Conservation (phyloP, 345 rosid species). For the Geranium brycei region DNA sequence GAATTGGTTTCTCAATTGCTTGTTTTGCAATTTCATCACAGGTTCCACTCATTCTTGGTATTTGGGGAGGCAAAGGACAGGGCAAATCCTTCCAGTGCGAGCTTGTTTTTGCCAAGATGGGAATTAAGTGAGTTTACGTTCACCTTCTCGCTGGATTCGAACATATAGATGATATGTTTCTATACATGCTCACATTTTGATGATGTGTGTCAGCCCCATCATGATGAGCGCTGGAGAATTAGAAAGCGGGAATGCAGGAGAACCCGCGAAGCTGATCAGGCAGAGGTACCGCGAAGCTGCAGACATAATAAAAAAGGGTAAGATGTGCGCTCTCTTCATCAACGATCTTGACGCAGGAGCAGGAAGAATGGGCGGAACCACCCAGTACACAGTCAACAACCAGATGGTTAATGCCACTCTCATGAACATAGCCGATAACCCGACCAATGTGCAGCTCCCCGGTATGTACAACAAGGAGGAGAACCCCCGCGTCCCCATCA, state of each 20-base stretch:
- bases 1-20: neutral
- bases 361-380: conserved; percentile 91
- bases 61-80: conserved; percentile 99
- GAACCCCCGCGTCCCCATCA: conserved; percentile 84
- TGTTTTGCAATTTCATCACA: conserved; percentile 8
- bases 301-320: conserved; percentile 83
- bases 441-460: conserved; percentile 86
- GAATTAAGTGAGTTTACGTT: conserved; percentile 59
- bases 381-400: conserved; percentile 96
- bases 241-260: conserved; percentile 98
- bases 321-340: conserved; percentile 91
- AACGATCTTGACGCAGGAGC: conserved; percentile 98
- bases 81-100: conserved; percentile 99
- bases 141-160: neutral
- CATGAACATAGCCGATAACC: conserved; percentile 99
- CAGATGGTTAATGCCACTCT: conserved; percentile 99
- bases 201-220: conserved; percentile 52
- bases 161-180: neutral
- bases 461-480: conserved; percentile 99
- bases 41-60: conserved; percentile 94
- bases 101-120: conserved; percentile 98
- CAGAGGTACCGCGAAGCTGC: conserved; percentile 98
- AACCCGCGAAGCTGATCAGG: conserved; percentile 90
- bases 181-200: neutral
- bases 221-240: conserved; percentile 99